These are phyloP conservation scores for Passiflora organensis DNA, from an alignment of 345 rosid genomes.

Conservation along the genomic window DNA sequence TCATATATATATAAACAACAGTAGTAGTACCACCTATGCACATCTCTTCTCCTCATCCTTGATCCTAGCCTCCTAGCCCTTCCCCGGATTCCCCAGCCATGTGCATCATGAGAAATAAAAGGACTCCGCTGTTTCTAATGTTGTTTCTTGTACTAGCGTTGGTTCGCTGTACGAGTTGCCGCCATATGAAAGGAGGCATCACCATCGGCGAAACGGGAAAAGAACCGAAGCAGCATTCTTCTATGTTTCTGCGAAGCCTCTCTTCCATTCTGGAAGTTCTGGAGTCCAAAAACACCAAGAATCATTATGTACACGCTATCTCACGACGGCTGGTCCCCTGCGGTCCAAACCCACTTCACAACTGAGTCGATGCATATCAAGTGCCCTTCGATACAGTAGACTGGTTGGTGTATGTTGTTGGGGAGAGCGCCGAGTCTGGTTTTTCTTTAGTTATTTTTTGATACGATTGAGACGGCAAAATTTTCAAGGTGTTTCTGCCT, in stretches of 20 bases:
- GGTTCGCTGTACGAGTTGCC: constrained; percentile 18
- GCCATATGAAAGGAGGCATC: constrained; percentile 3
- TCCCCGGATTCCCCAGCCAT: not conserved
- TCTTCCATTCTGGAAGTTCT: constrained; percentile 20
- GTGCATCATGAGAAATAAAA: constrained; percentile 18
- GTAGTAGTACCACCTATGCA: not conserved
- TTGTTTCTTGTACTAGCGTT: constrained; percentile 19
- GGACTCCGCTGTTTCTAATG: constrained; percentile 1
- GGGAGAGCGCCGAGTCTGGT: too few species aligned
- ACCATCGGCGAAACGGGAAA: not conserved
- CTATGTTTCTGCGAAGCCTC: constrained; percentile 14
- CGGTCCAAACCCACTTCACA: constrained; percentile 51
- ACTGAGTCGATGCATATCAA: constrained; percentile 20
- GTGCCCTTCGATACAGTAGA: not conserved
- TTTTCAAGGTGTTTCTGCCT: too few species aligned
- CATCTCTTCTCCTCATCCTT: not conserved
- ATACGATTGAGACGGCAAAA: too few species aligned
- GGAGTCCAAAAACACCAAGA: constrained; percentile 6
- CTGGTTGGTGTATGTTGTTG: not conserved
- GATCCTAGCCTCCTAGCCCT: not conserved
- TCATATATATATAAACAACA: too few species aligned
- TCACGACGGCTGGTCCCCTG: constrained; percentile 32
- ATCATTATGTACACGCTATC: constrained; percentile 10
- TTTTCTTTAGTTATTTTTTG: too few species aligned
- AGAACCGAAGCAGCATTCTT: constrained; percentile 16